phyloP scores from a whole-genome alignment of 192 early-diverging fungal genomes.

The Podila epicladia region DNA sequence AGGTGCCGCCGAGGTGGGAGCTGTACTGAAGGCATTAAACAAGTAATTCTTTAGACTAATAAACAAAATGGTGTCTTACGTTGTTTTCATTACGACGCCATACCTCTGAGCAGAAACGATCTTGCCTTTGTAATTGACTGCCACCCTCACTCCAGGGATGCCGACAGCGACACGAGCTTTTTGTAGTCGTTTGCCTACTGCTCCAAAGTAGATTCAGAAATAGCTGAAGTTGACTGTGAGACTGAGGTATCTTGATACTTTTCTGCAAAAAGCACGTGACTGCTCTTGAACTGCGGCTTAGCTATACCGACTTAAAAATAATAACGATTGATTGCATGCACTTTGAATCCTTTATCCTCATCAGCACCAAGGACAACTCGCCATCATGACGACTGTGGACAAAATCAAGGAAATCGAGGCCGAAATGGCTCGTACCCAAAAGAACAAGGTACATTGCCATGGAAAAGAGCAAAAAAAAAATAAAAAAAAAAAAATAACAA shows the following conservation, averaged over 20 bases:
- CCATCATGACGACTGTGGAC: slow-evolving; percentile 51
- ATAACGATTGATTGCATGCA: no score
- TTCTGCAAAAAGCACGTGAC: no score
- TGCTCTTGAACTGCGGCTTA: no score
- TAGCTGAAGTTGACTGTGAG: no score
- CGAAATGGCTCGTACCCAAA: slow-evolving; percentile 92
- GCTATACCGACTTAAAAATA: no score
- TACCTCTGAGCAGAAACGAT: slow-evolving; percentile 29
- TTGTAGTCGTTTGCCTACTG: no score
- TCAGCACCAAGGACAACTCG: background rate
- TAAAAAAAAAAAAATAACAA: background rate
- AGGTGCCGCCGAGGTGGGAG: slow-evolving; percentile 26
- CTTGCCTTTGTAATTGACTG: slow-evolving; percentile 15
- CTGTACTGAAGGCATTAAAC: slow-evolving; percentile 11
- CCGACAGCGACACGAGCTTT: no score
- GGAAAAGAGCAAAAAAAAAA: background rate
- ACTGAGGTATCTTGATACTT: no score
- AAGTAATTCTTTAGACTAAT: no score
- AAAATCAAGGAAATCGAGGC: slow-evolving; percentile 66
- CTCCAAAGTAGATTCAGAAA: no score
- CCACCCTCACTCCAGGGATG: no score
- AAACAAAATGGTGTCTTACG: background rate
- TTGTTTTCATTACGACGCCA: slow-evolving; percentile 12
- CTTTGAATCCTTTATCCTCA: no score
- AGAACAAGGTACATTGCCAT: slow-evolving; percentile 74